Evolutionary conservation across 805 yeast species (phyloP).

Genomic region (Teunomyces funiuensis): DNA sequence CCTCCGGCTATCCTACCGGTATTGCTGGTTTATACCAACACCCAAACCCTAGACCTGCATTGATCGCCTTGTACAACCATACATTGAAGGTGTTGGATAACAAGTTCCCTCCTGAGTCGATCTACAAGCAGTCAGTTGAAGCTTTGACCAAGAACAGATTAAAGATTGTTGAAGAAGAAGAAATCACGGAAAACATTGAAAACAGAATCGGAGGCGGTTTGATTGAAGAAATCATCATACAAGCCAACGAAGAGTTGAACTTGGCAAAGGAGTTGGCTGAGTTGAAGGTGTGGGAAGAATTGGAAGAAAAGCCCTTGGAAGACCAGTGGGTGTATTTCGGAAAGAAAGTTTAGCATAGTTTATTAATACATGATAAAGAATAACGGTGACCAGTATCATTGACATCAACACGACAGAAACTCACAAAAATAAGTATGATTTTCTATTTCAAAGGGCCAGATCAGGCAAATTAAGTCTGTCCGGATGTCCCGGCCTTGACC

Average conservation of each 20-base stretch:
- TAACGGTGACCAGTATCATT: background rate
- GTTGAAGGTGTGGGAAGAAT: conserved; percentile 75
- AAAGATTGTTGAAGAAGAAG: conserved; percentile 61
- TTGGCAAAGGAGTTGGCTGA: conserved; percentile 66
- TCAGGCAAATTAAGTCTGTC: too few species aligned
- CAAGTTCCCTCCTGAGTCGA: conserved; percentile 69
- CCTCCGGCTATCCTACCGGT: conserved; percentile 75
- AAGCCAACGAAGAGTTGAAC: conserved; percentile 77
- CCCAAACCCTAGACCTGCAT: conserved; percentile 81
- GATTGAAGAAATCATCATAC: conserved; percentile 78
- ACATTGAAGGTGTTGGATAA: conserved; percentile 59
- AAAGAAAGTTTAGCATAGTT: conserved; percentile 46
- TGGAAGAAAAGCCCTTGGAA: conserved; percentile 73
- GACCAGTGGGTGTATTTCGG: conserved; percentile 87
- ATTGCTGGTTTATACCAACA: conserved; percentile 75
- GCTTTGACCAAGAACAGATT: conserved; percentile 69
- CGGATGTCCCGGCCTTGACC: too few species aligned
- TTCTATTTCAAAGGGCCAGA: too few species aligned
- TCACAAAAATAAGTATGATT: too few species aligned
- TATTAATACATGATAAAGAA: conserved; percentile 1
- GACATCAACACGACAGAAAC: background rate
- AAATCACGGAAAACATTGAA: conserved; percentile 66
- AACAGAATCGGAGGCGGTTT: conserved; percentile 75
- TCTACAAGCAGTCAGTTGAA: conserved; percentile 74
- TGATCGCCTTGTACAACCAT: conserved; percentile 65